phyloP scores from a whole-genome alignment of 108 stramenopile genomes.

The Aurantiochytrium sp. region DNA sequence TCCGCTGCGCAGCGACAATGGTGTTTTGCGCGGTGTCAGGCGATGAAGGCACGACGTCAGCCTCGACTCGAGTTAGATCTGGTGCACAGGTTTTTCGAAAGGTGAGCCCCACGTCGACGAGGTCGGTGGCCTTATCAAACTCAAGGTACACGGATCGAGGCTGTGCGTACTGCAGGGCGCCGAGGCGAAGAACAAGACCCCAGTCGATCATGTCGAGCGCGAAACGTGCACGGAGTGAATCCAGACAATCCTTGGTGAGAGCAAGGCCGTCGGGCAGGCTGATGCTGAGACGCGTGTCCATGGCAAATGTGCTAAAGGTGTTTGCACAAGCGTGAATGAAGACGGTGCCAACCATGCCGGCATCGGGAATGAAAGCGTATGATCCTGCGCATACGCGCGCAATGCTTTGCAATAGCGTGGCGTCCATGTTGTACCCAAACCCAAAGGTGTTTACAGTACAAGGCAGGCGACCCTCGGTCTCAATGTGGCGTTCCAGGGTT shows the following conservation, averaged over 20 bases:
- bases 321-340: conserved; percentile 26
- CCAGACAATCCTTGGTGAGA: not conserved
- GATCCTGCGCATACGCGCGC: conserved; percentile 25
- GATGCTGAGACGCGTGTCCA: not conserved
- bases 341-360: conserved; percentile 37
- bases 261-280: not conserved
- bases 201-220: not conserved
- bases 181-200: not conserved
- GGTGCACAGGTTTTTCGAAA: not conserved
- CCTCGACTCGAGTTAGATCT: not conserved
- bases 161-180: not conserved
- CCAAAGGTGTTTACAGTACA: conserved; percentile 35
- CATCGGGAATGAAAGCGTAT: conserved; percentile 39
- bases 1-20: not conserved
- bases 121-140: not conserved
- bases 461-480: not conserved
- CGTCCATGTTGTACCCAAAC: conserved; percentile 34
- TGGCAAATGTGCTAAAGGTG: not conserved
- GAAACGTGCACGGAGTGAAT: not conserved
- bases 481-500: conserved; percentile 26
- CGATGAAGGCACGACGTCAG: not conserved
- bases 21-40: not conserved
- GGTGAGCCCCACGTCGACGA: not conserved
- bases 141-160: not conserved
- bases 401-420: conserved; percentile 17